These are phyloP conservation scores for Claviceps sp. DNA, from an alignment of 2,329 filamentous ascomycete species.

Conservation along the genomic window DNA sequence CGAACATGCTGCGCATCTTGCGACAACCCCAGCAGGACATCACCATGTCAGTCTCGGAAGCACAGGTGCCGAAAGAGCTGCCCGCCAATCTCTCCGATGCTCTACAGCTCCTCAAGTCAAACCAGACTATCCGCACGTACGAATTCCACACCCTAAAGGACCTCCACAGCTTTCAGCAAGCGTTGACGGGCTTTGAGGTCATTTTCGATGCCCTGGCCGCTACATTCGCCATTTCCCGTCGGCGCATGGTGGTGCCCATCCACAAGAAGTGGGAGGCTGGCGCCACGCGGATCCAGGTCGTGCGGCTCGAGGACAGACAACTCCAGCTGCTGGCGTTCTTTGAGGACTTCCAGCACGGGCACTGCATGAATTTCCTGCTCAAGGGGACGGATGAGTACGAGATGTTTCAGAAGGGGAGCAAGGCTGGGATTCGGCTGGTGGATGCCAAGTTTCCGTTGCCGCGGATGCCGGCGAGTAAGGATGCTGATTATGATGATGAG, in stretches of 20 bases:
- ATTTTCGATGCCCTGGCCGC: constrained; percentile 59
- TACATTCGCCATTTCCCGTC: constrained; percentile 68
- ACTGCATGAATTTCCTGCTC: constrained; percentile 79
- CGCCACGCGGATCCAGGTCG: constrained; percentile 67
- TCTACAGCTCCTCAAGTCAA: constrained; percentile 41
- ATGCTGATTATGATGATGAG: constrained; percentile 42
- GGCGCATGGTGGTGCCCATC: constrained; percentile 81
- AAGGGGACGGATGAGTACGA: constrained; percentile 79
- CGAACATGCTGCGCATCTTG: constrained; percentile 50
- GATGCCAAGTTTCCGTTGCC: constrained; percentile 87
- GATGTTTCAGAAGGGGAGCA: constrained; percentile 47
- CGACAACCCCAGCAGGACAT: constrained; percentile 66
- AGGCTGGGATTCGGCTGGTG: constrained; percentile 63
- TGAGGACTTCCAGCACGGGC: constrained; percentile 72
- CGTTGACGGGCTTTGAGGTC: constrained; percentile 69
- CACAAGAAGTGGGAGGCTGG: constrained; percentile 89
- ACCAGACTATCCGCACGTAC: constrained; percentile 58
- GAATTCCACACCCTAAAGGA: constrained; percentile 53
- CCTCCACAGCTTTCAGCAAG: constrained; percentile 65
- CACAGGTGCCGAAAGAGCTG: constrained; percentile 47
- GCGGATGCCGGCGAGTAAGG: constrained; percentile 38
- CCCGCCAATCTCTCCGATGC: constrained; percentile 50
- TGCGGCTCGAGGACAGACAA: constrained; percentile 56
- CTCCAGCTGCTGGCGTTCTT: constrained; percentile 77
- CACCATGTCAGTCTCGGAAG: constrained; percentile 61